These are phyloP conservation scores for Huntiella moniliformis DNA, from an alignment of 2,329 filamentous ascomycete genomes.

Conservation along the genomic window DNA sequence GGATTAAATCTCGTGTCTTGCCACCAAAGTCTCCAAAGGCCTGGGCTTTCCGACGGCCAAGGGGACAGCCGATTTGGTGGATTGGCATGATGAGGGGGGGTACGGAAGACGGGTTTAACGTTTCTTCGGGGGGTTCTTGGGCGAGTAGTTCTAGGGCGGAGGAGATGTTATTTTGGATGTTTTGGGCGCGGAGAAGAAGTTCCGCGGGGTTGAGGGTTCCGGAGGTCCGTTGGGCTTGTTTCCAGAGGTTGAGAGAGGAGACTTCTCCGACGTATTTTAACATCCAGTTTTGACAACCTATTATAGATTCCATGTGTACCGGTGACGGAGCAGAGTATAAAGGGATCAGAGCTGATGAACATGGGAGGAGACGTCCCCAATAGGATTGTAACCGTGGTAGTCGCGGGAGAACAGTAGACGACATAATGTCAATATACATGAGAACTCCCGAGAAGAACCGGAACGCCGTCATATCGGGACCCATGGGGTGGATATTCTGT, in stretches of 20 bases:
- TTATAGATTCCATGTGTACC: conserved; percentile 29
- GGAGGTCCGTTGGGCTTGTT: conserved; percentile 25
- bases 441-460: conserved; percentile 29
- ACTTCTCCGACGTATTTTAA: conserved; percentile 35
- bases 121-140: background rate
- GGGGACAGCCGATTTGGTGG: conserved; percentile 11
- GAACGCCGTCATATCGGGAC: conserved; percentile 27
- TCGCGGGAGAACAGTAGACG: conserved; percentile 26
- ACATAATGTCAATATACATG: conserved; percentile 30
- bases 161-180: conserved; percentile 23
- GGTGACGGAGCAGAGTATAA: conserved; percentile 14
- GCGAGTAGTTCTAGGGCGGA: conserved; percentile 17
- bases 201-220: conserved; percentile 28
- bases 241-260: conserved; percentile 35
- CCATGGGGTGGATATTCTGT: conserved; percentile 21
- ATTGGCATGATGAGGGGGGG: conserved; percentile 9
- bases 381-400: conserved; percentile 25
- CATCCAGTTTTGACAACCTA: conserved; percentile 39
- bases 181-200: conserved; percentile 25
- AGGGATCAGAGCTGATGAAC: conserved; percentile 11
- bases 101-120: background rate
- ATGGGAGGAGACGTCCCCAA: conserved; percentile 22
- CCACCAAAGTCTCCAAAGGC: conserved; percentile 9
- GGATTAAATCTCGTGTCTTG: conserved; percentile 10
- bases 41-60: conserved; percentile 4